Evolutionary conservation across 805 yeast species (phyloP).

Genomic region (Jamesozyma gamospora): DNA sequence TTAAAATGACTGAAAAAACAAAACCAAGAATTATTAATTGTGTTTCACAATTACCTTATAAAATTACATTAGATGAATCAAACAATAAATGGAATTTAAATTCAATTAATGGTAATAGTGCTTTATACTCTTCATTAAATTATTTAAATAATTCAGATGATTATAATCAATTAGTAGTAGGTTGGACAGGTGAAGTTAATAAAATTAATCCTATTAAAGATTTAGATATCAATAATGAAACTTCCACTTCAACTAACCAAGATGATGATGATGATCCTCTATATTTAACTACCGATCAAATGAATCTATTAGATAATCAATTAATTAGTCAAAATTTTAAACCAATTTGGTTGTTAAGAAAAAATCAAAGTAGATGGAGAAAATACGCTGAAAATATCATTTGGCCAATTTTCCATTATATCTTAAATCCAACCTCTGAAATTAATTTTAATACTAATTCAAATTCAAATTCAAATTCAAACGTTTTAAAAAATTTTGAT

Average conservation of each 20-base stretch:
- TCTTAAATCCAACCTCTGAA: conserved; percentile 63
- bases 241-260: no score
- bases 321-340: conserved; percentile 38
- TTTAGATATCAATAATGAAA: not conserved
- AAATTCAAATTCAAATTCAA: not conserved
- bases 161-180: conserved; percentile 84
- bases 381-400: conserved; percentile 78
- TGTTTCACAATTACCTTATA: conserved; percentile 30
- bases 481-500: conserved; percentile 28
- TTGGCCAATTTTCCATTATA: conserved; percentile 95
- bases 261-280: conserved; percentile 44
- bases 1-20: not conserved
- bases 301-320: conserved; percentile 26
- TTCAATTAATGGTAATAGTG: conserved; percentile 72
- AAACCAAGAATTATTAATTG: conserved; percentile 29
- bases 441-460: conserved; percentile 30
- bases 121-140: conserved; percentile 66
- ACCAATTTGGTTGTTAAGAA: conserved; percentile 81
- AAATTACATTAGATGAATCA: conserved; percentile 24
- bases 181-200: conserved; percentile 88
- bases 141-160: conserved; percentile 50
- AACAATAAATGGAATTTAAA: conserved; percentile 43
- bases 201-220: not conserved
- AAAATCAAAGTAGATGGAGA: conserved; percentile 78
- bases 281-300: conserved; percentile 48